Evolutionary conservation across 176 grass and related monocot genomes (phyloP).

Genomic region (Ampelocalamus luodianensis): DNA sequence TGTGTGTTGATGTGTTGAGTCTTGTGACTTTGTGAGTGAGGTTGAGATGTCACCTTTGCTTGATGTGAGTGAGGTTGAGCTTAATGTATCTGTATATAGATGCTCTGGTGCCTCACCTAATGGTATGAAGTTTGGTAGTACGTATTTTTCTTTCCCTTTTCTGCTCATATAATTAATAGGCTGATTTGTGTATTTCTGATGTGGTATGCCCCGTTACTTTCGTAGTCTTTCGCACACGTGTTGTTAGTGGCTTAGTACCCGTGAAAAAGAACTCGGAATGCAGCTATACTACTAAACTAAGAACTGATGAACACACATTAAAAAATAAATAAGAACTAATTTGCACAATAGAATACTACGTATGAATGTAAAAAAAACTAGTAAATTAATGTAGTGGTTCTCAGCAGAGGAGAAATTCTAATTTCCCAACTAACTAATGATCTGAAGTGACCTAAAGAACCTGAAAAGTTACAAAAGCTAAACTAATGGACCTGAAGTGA

Average conservation of each 20-base stretch:
- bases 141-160: slow-evolving; percentile 19
- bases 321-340: background rate
- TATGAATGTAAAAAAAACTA: background rate
- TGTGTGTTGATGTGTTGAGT: slow-evolving; percentile 31
- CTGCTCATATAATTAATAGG: background rate
- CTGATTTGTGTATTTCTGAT: background rate
- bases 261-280: background rate
- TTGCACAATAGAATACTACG: background rate
- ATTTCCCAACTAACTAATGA: background rate
- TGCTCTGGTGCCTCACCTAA: slow-evolving; percentile 63
- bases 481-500: background rate
- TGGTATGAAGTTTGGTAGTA: slow-evolving; percentile 31
- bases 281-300: background rate
- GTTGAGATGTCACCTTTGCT: slow-evolving; percentile 51
- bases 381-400: background rate
- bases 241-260: background rate
- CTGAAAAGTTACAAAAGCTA: background rate
- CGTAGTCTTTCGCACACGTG: background rate
- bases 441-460: background rate
- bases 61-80: slow-evolving; percentile 63
- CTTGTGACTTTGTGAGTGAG: slow-evolving; percentile 48
- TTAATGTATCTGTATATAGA: slow-evolving; percentile 48
- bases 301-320: background rate
- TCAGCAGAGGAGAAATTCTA: background rate
- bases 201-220: slow-evolving; percentile 13